Conservation (phyloP, 257 asterid species). For the Nicotiana knightiana region DNA sequence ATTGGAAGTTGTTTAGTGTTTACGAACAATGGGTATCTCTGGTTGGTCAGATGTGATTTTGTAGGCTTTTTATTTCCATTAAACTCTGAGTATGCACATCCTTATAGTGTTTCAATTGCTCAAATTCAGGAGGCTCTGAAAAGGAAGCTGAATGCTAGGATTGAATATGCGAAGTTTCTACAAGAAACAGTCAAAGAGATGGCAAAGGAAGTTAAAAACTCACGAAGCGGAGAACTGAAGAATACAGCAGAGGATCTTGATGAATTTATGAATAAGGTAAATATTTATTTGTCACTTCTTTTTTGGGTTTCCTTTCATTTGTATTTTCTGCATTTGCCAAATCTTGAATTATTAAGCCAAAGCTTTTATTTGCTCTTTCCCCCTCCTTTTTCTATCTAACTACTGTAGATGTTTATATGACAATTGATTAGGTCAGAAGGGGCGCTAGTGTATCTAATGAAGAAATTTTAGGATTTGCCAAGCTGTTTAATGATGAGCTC, state of each 20-base stretch:
- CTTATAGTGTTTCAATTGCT: neutral
- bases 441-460: conserved; percentile 81
- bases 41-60: neutral
- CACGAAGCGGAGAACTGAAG: conserved; percentile 70
- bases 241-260: conserved; percentile 96
- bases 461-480: conserved; percentile 86
- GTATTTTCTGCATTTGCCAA: neutral
- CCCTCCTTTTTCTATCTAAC: neutral
- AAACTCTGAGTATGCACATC: neutral
- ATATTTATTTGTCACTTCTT: neutral
- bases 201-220: conserved; percentile 88
- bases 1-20: neutral
- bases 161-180: conserved; percentile 81
- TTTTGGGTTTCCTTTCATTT: neutral
- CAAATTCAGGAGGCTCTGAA: conserved; percentile 62
- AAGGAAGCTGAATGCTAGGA: conserved; percentile 70
- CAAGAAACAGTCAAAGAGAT: conserved; percentile 88
- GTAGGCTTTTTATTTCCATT: neutral
- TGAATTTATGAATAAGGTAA: conserved; percentile 63
- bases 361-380: neutral
- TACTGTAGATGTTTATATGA: neutral
- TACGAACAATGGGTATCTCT: neutral
- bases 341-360: neutral
- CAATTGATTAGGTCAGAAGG: conserved; percentile 56
- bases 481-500: conserved; percentile 92